Base-by-base conservation (phyloP, 768 basidiomycete species). In the Mycena amicta region DNA sequence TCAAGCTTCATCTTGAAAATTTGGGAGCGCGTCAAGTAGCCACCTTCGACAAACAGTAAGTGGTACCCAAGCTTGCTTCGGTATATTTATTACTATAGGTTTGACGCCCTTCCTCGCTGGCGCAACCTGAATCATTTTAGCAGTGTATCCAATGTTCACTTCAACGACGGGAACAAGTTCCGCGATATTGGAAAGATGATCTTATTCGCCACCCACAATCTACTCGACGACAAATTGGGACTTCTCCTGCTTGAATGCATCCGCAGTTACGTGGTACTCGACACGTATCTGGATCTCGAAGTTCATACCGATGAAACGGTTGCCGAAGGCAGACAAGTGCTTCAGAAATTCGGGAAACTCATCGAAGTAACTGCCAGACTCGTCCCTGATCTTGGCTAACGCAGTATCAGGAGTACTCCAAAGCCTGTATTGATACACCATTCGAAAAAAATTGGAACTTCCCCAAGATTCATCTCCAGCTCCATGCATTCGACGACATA, bases 131-230 rank as follows among this genome's bases (percentile, higher is more conserved):
- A 71, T 20, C 75, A 74, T 46, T 77, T 78, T 52, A 15, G 54
- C 0, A 27, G 59, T 1, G 46, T 73, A 1, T 59, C 67, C 23
- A 59, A 65, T 6, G 53, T 72, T 1, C 53, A 69, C 5, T 77
- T 75, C 64, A 62, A 62, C 6, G 72, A 79, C 61, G 74, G 71
- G 1, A 62, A 64, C 15, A 79, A 78, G 52, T 68, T 67, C n/a
- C n/a, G n/a, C n/a, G 75, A 78, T 53, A 66, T 78, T 3, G 59
- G 68, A 16, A 76, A 73, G 64, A 39, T 50, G 37, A 60, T 75
- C 1, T 26, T 77, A 0, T 72, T 69, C 62, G 68, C 67, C 5
- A 39, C 61, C 1, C 68, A 71, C 26, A 56, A 71, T 52, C 46
- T 74, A 1, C 52, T 75, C 4, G 57, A 33, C 2, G 23, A 43